Percentiles rank a stretch among this genome's conserved stretches.
phyloP scores from a whole-genome alignment of 495 filamentous ascomycete species.

The Cairneyella variabilis region DNA sequence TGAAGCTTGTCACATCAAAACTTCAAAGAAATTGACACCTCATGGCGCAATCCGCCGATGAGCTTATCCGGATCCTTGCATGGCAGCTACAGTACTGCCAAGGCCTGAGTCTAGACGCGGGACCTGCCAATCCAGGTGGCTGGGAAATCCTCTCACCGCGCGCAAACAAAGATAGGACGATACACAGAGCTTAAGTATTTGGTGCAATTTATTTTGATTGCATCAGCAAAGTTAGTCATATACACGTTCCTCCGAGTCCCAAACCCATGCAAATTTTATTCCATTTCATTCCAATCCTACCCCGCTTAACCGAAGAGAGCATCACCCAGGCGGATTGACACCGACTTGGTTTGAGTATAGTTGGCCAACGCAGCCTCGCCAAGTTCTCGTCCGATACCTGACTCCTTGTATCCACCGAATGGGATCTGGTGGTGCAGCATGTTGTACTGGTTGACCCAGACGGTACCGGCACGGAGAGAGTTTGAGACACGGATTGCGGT shows the following conservation, averaged over 20 bases:
- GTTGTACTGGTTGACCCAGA: conserved; percentile 97
- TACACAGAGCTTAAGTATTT: not conserved
- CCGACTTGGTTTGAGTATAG: conserved; percentile 76
- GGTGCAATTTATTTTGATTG: not conserved
- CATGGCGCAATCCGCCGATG: too few species aligned
- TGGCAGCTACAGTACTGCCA: not conserved
- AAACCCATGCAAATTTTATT: conserved; percentile 1
- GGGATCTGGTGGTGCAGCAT: conserved; percentile 74
- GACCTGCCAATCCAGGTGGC: not conserved
- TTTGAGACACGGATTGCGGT: conserved; percentile 88
- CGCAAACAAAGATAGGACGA: too few species aligned
- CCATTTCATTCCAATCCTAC: not conserved
- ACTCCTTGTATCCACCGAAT: conserved; percentile 93
- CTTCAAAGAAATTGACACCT: too few species aligned
- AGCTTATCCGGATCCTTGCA: not conserved
- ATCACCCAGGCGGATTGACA: conserved; percentile 48
- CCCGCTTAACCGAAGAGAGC: conserved; percentile 31
- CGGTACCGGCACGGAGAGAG: conserved; percentile 78
- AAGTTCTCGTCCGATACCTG: conserved; percentile 89
- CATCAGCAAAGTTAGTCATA: conserved; percentile 11
- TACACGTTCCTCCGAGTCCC: conserved; percentile 14
- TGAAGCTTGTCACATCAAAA: too few species aligned
- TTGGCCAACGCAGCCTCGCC: conserved; percentile 90
- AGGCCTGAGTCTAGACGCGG: too few species aligned
- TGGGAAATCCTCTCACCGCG: too few species aligned